Base-by-base conservation (phyloP, 805 yeast genomes). In the Candida insectorum region DNA sequence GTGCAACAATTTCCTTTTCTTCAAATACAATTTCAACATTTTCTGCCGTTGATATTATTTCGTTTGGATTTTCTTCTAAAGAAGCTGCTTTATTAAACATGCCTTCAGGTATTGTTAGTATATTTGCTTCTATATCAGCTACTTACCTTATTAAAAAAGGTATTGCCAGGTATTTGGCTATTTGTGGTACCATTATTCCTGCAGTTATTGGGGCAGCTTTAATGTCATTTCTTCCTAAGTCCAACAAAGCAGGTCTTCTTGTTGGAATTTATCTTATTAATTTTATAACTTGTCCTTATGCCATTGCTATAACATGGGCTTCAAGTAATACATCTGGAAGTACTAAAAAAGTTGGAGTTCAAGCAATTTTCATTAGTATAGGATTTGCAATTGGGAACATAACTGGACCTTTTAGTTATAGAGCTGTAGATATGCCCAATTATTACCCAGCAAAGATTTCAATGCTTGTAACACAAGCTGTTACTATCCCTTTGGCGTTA, bases 401-500 rank as follows among this genome's bases (percentile, higher is more conserved):
- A 32, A 31, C 49, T 20, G 61, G 61, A 2, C 59, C 59, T 5
- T 55, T 51, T 33, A 47, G 54, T 9, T 56, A 52, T 35, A 40
- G 47, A 24, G 37, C 42, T 5, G 23, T 20, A 15, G 54, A 57
- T 33, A 58, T 57, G 5, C 63, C 62, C 2, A 16, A 44, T 5
- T 58, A 53, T 39, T 33, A 40, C 9, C 48, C 52, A 8, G 62
- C 57, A 3, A 52, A 50, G 35, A 43, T 40, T 9, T 30, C 39
- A 3, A 39, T 31, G 43, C 47, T 26, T 41, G 53, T 32, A 47
- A 52, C 29, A 36, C 39, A 37, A 26, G 30, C 44, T 13, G 26
- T 54, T 23, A 54, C 66, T 31, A 63, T 69, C 43, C 66, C 62
- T 27, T 65, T 48, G 12, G 60, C 62, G 30, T 45, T 48, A 33